These are phyloP conservation scores for Cucumis hystrix DNA, from an alignment of 306 rosid species.

Conservation along the genomic window DNA sequence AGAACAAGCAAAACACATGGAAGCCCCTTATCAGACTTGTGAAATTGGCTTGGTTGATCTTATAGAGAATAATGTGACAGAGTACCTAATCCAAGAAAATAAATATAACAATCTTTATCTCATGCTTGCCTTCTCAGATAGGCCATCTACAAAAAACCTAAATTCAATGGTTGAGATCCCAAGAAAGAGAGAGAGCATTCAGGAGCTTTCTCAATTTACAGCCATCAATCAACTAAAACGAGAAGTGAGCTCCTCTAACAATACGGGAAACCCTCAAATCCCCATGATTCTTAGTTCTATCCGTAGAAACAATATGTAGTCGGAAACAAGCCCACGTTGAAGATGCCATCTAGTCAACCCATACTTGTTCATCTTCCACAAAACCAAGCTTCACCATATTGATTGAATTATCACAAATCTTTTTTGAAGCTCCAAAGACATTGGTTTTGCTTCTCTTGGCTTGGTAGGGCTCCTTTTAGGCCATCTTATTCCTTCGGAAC, in stretches of 20 bases:
- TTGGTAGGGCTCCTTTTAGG: background rate
- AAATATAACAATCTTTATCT: background rate
- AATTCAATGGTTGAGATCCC: background rate
- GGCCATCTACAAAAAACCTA: background rate
- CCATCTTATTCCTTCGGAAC: background rate
- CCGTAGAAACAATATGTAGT: background rate
- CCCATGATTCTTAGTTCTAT: background rate
- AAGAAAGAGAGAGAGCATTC: background rate
- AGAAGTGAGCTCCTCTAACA: background rate
- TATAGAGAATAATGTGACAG: background rate
- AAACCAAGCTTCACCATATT: background rate
- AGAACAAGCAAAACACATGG: background rate
- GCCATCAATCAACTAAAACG: background rate
- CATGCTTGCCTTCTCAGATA: background rate
- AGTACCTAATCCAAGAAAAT: background rate
- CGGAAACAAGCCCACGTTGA: background rate
- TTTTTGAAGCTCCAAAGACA: too few relatives aligned
- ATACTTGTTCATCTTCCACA: background rate
- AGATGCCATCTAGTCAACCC: background rate
- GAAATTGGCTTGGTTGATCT: background rate
- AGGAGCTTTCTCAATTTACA: background rate
- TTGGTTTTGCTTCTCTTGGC: background rate
- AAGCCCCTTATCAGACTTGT: background rate
- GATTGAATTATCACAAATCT: too few relatives aligned
- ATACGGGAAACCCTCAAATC: background rate